Evolutionary conservation across 345 rosid genomes (phyloP), one percentile per base, ranked within the genome.

Genomic region (Arabidopsis arenosa): DNA sequence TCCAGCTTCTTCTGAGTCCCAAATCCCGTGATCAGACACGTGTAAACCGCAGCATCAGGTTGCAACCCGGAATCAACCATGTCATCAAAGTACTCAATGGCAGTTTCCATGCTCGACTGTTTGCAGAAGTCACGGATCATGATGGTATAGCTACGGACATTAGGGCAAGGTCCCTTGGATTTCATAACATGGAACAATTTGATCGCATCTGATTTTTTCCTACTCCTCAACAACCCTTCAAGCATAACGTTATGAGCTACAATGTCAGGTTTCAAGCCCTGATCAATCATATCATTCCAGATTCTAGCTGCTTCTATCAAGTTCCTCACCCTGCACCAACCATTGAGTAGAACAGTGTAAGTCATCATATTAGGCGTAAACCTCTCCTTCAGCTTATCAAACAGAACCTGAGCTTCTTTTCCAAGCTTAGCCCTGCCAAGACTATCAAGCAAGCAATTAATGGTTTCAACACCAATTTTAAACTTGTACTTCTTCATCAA

Each of bases 241-340:
- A 92, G 87, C 98, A 92, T 92, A 17, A 79, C 79, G 52, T 92
- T 92, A 65, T 90, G 87, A 6, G 88, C 86, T 32, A 92, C 84
- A 81, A 84, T 39, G 33, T 92, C 97, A 1, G 94, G 98, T 72
- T 79, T 84, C 76, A 95, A 83, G 5, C 97, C 97, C 64, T 80
- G 75, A 83, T 95, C 97, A 58, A 89, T 79, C 94, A 95, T 90
- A 81, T 83, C 84, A 53, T 95, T 95, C 99, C 99, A 95, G 32
- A 88, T 75, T 77, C 83, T 85, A 72, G 91, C 97, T 0, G 98
- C 98, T 85, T 95, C 97, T 94, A 90, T 81, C 81, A 92, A 81
- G 69, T 92, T 95, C 84, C 77, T 89, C 66, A 85, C 86, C 13
- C 80, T 82, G 54, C 98, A 90, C 96, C 96, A 95, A 53, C 97